These are phyloP conservation scores for Aspergillus viridinutans DNA, from an alignment of 2,329 filamentous ascomycete genomes.

Conservation along the genomic window DNA sequence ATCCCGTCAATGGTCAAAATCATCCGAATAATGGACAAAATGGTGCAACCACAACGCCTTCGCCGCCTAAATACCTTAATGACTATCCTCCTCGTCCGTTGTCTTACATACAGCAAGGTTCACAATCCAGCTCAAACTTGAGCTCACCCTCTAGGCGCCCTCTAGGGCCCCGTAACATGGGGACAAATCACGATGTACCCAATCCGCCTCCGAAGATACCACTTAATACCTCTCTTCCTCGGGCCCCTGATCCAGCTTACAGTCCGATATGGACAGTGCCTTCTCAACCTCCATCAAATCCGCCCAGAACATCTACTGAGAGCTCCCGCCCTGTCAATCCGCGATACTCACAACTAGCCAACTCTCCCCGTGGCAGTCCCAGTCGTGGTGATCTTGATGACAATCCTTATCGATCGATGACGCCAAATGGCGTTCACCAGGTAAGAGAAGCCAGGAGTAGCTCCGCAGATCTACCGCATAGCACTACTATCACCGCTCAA, in stretches of 20 bases:
- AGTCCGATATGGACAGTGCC: conserved; percentile 43
- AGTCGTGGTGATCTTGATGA: conserved; percentile 33
- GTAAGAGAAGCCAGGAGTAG: conserved; percentile 39
- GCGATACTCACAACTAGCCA: conserved; percentile 34
- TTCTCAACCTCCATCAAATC: conserved; percentile 34
- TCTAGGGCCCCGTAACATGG: conserved; percentile 43
- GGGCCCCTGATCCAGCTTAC: conserved; percentile 47
- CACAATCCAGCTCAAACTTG: conserved; percentile 12
- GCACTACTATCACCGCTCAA: conserved; percentile 61
- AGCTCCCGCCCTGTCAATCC: conserved; percentile 35
- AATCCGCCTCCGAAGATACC: conserved; percentile 43
- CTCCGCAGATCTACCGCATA: conserved; percentile 51
- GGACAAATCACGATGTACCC: conserved; percentile 29
- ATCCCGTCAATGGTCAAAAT: conserved; percentile 9
- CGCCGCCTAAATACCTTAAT: conserved; percentile 12
- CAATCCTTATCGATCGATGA: conserved; percentile 42
- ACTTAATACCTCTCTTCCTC: conserved; percentile 39
- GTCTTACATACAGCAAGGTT: conserved; percentile 18
- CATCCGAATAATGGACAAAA: conserved; percentile 9
- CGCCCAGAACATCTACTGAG: conserved; percentile 40
- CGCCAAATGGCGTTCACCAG: conserved; percentile 39
- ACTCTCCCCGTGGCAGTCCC: conserved; percentile 31
- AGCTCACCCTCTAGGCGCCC: conserved; percentile 27
- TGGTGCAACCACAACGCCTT: conserved; percentile 4
- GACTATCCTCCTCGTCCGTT: conserved; percentile 22